Percentiles rank a stretch among this genome's conserved stretches.
Conservation (phyloP, 2,329 filamentous ascomycete genomes). For the Grosmannia serpens region DNA sequence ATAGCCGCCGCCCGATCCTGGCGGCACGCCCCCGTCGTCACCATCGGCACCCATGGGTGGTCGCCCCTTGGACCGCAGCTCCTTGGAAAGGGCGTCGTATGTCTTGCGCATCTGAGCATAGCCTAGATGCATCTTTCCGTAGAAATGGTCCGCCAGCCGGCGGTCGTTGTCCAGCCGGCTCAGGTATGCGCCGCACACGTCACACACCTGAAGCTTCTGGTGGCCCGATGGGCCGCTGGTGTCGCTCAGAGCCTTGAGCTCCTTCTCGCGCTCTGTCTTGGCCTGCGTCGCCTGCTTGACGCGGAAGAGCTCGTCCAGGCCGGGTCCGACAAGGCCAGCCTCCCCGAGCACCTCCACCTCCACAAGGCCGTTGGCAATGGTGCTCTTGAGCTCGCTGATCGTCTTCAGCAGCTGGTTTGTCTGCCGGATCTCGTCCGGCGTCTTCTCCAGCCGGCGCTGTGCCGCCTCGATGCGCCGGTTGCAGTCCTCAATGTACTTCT, state of each 20-base stretch:
- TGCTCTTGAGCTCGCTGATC: slow-evolving; percentile 69
- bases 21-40: slow-evolving; percentile 21
- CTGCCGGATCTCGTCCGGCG: slow-evolving; percentile 91
- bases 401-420: slow-evolving; percentile 81
- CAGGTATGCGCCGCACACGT: slow-evolving; percentile 93
- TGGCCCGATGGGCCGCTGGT: slow-evolving; percentile 88
- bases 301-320: slow-evolving; percentile 80
- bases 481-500: slow-evolving; percentile 94
- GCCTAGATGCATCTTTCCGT: slow-evolving; percentile 97
- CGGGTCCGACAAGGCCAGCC: slow-evolving; percentile 65
- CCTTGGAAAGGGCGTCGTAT: slow-evolving; percentile 73
- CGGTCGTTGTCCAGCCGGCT: slow-evolving; percentile 89
- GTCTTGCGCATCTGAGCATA: slow-evolving; percentile 98
- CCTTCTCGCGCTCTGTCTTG: slow-evolving; percentile 74
- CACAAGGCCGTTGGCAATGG: slow-evolving; percentile 69
- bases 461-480: slow-evolving; percentile 86
- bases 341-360: slow-evolving; percentile 82
- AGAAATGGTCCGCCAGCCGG: slow-evolving; percentile 90
- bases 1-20: slow-evolving; percentile 24
- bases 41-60: slow-evolving; percentile 26
- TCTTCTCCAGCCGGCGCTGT: slow-evolving; percentile 88
- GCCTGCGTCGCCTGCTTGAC: slow-evolving; percentile 68
- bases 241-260: slow-evolving; percentile 82
- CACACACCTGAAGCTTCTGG: slow-evolving; percentile 96
- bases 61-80: slow-evolving; percentile 51